Conservation (phyloP, 208 protist genomes). For the Acanthamoeba healyi region DNA sequence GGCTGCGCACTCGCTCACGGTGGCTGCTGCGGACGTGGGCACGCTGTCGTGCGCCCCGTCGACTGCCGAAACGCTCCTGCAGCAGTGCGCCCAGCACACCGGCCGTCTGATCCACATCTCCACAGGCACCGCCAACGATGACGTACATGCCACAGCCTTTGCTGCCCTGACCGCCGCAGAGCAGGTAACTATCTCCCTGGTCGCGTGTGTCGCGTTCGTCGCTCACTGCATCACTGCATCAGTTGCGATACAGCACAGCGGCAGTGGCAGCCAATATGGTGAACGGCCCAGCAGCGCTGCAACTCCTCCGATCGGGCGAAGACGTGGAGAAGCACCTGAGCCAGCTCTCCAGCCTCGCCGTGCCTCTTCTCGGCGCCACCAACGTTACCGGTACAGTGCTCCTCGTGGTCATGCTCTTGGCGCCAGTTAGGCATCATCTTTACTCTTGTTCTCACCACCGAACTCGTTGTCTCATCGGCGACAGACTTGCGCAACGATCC, state of each 20-base stretch:
- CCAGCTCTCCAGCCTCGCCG: conserved; percentile 31
- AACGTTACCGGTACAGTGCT: neutral
- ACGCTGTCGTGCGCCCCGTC: neutral
- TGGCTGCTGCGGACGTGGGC: neutral
- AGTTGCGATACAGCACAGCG: neutral
- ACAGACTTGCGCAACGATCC: conserved; percentile 22
- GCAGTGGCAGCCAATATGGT: neutral
- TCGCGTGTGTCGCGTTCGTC: neutral
- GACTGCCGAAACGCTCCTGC: neutral
- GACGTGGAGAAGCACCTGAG: conserved; percentile 5
- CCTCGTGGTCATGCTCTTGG: neutral
- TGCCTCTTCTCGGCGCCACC: conserved; percentile 21
- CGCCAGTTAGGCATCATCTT: neutral
- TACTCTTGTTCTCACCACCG: neutral
- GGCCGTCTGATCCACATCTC: neutral
- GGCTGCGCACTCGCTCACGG: neutral
- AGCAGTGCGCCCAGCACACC: conserved; percentile 46
- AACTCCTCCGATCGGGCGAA: neutral
- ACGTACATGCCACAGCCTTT: conserved; percentile 26
- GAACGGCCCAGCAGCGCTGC: neutral
- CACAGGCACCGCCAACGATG: neutral
- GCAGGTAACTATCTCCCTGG: neutral
- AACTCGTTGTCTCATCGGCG: too few species aligned
- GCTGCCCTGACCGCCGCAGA: conserved; percentile 13
- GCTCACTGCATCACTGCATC: neutral